Base-by-base conservation (phyloP, 2,329 filamentous ascomycete genomes). In the Fusarium torulosum region DNA sequence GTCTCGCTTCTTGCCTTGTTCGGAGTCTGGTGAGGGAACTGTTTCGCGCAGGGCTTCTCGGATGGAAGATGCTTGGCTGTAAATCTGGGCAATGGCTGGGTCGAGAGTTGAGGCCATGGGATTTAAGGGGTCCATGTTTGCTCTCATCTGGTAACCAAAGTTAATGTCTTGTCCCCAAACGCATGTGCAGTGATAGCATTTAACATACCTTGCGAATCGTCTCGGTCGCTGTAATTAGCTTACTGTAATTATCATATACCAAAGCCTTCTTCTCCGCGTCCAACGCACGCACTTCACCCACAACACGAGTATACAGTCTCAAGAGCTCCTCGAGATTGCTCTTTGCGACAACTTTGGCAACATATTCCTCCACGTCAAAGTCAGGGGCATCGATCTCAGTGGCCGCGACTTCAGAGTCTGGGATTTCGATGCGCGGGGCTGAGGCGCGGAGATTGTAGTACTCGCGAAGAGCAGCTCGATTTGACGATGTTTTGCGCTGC, bases 211-310 rank as follows among this genome's bases (percentile, higher is more conserved):
- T 93, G 49, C 92, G 87, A 74, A 99, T 99, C 4, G 95, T 98
- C 79, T 97, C 95, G 13, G 96, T 97, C 2, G 96, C 96, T n/a
- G 91, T 88, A 70, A 99, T 97, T 70, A 99, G 81, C 80, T 98
- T 98, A 71, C 91, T 96, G 79, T 98, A 99, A 77, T 99, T 99
- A 78, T 99, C 95, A 78, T 99, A 99, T 6, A 99, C 96, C 64
- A 99, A 81, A 3, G 95, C 94, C 81, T 99, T 99, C 79, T 96
- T 91, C 84, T 99, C 96, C 23, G 95, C 95, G 75, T 98, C 96
- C 19, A 99, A 84, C 3, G 93, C 94, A 37, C 94, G 83, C 46
- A 97, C 95, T 80, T 98, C 95, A 69, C 88, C 86, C 70, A 95
- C 79, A 11, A 95, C 83, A 21, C 87, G 85, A 45, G 90, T 89